Percentiles rank a stretch among this genome's conserved stretches.
Evolutionary conservation across 345 rosid species (phyloP).

Genomic region (Pistacia integerrima): DNA sequence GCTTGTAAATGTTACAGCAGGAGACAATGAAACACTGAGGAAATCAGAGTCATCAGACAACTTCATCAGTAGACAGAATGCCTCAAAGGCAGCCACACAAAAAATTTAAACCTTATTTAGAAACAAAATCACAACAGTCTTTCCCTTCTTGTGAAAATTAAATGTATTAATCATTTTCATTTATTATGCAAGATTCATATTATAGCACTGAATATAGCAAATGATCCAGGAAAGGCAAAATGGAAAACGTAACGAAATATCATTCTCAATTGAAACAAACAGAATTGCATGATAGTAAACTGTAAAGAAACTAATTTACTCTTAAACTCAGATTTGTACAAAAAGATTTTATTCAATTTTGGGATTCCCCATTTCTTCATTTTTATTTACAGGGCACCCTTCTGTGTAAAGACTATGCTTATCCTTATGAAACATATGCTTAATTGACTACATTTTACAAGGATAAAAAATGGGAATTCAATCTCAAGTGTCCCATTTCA

Average conservation of each 20-base stretch:
- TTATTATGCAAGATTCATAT: not conserved
- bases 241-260: not conserved
- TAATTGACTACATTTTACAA: no score
- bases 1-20: not conserved
- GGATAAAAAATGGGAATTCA: no score
- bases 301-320: not conserved
- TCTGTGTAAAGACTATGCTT: no score
- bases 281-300: not conserved
- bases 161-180: not conserved
- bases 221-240: conserved; percentile 2
- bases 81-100: not conserved
- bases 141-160: no score
- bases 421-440: no score
- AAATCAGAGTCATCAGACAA: not conserved
- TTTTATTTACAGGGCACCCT: not conserved
- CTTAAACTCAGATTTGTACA: not conserved
- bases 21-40: not conserved
- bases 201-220: not conserved
- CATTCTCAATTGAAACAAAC: not conserved
- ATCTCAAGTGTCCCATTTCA: no score
- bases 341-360: no score
- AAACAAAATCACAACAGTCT: not conserved
- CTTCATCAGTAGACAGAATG: not conserved
- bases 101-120: not conserved
- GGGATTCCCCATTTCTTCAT: no score